Evolutionary conservation across 768 basidiomycete species (phyloP), one percentile per base, ranked within the genome.

Genomic region (Amyloporia xantha): DNA sequence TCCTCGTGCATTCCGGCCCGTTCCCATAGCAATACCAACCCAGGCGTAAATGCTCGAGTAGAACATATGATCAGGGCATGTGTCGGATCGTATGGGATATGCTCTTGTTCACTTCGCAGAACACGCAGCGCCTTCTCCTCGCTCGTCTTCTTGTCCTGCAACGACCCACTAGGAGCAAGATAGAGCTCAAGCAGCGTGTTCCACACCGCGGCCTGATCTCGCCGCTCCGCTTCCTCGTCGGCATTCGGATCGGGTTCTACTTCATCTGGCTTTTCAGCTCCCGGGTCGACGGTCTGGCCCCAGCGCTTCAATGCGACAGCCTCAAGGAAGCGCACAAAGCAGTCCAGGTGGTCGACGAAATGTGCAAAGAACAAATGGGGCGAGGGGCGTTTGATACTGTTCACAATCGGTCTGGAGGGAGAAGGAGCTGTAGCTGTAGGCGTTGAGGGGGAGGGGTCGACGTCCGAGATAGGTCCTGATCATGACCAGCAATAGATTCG

Each of bases 21-120:
- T 68, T 96, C 96, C 90, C 93, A 98, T 2, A 98, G 73, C 4
- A 89, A 68, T 2, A 98, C 86, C 10, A 95, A 76, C 1, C 96
- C 96, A 0, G 79, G 77, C 0, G 84, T 92, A 58, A 92, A 96
- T 11, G 71, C 74, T 33, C 79, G 76, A 23, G 83, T 90, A 5
- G 93, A 91, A 67, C 95, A 98, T 1, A 99, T 75, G 33, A 99
- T 87, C n/a, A 98, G 72, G 2, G 94, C 96, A 62, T 97, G 95
- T 35, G 81, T 93, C 2, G 80, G 74, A 59, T 99, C 95, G 60
- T 90, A 92, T 0, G 91, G 91, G 5, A 74, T 51, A 19, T 17
- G 41, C 19, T 84, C 66, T 19, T 63, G 63, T 1, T 71, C 64
- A 56, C 80, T 82, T 44, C 73, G 67, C 11, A 98, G 73, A 1